Evolutionary conservation across 2,329 filamentous ascomycete genomes (phyloP).

Genomic region (Ophiocordyceps robertsii): DNA sequence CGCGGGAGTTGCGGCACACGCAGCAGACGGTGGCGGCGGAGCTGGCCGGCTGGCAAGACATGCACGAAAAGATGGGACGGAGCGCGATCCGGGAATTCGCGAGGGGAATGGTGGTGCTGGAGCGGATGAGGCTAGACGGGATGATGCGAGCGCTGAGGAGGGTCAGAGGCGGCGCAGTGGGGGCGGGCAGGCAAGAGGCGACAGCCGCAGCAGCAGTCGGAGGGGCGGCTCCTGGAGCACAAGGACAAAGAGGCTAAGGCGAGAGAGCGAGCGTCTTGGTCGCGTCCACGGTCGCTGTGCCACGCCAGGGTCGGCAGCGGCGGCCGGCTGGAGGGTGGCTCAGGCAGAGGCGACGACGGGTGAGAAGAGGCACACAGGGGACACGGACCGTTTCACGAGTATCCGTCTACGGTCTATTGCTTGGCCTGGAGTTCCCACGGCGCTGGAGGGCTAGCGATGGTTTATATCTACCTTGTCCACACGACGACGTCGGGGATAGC

Average conservation of each 20-base stretch:
- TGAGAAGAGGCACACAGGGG: no score
- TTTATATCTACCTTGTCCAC: no score
- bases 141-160: conserved; percentile 68
- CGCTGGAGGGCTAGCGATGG: no score
- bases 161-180: conserved; percentile 19
- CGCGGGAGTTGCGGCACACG: conserved; percentile 75
- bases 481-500: no score
- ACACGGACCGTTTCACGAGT: no score
- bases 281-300: no score
- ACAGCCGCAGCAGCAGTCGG: neutral
- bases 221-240: neutral
- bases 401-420: no score
- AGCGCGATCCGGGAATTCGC: conserved; percentile 66
- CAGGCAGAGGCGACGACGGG: no score
- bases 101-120: conserved; percentile 62
- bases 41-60: conserved; percentile 85
- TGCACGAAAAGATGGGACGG: conserved; percentile 65
- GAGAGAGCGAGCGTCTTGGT: neutral
- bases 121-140: conserved; percentile 65
- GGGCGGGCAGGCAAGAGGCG: neutral
- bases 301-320: no score
- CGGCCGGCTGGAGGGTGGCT: no score
- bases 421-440: no score
- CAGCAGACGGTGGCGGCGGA: conserved; percentile 88
- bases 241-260: neutral